Conservation (phyloP, 2,329 filamentous ascomycete species). For the Stachybotrys chlorohalonatus region DNA sequence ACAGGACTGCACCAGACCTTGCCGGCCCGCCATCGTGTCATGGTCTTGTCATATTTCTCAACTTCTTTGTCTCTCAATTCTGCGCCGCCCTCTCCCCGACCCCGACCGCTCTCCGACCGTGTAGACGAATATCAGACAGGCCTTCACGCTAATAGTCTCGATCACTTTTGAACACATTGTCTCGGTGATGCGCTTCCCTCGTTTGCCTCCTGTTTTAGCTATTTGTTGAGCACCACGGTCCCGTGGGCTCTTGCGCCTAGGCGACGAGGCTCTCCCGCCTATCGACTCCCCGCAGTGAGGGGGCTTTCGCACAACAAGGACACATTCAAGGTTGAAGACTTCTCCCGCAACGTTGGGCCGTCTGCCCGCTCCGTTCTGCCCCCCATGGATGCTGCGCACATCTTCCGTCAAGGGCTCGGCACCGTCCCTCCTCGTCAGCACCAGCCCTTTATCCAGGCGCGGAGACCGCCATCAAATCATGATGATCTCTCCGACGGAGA, state of each 20-base stretch:
- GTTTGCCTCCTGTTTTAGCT: neutral
- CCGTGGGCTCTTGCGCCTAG: neutral
- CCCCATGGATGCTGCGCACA: slow-evolving; percentile 48
- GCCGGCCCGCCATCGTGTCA: too few species aligned
- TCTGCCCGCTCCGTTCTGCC: too few species aligned
- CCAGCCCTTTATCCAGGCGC: slow-evolving; percentile 21
- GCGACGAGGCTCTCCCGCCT: neutral
- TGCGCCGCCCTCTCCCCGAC: too few species aligned
- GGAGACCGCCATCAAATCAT: slow-evolving; percentile 16
- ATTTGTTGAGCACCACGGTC: neutral
- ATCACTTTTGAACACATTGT: neutral
- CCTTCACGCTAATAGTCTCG: neutral
- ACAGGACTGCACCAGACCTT: too few species aligned
- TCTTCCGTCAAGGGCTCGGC: slow-evolving; percentile 50
- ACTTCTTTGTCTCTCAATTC: too few species aligned
- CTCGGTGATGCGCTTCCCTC: neutral
- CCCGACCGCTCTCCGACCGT: neutral
- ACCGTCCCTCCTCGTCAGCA: slow-evolving; percentile 29
- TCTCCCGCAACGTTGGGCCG: neutral
- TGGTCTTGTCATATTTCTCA: too few species aligned
- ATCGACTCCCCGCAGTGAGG: neutral
- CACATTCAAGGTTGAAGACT: neutral
- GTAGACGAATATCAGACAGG: neutral
- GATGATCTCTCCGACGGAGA: slow-evolving; percentile 40
- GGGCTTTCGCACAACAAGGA: neutral